A percentile compares a stretch with the other conserved stretches of the same genome.
These are phyloP conservation scores for Hypoxylon sp. DNA, from an alignment of 2,329 filamentous ascomycete species.

Conservation along the genomic window DNA sequence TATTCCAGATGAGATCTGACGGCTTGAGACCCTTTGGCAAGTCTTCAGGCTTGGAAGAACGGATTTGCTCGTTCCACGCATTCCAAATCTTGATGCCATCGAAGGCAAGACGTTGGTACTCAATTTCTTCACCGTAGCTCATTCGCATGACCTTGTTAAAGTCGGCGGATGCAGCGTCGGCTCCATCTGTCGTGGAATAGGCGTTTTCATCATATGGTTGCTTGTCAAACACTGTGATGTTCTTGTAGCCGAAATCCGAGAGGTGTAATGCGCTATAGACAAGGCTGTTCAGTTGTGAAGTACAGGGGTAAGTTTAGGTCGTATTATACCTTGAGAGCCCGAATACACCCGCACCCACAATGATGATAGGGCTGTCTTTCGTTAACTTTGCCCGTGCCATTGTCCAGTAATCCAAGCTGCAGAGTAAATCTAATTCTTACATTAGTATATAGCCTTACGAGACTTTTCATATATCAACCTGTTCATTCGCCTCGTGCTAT, in stretches of 20 bases:
- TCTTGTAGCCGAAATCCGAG: slow-evolving; percentile 59
- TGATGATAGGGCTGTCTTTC: slow-evolving; percentile 51
- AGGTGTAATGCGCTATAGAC: slow-evolving; percentile 56
- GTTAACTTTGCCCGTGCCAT: slow-evolving; percentile 20
- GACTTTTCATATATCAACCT: neutral
- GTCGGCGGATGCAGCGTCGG: slow-evolving; percentile 54
- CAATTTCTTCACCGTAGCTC: slow-evolving; percentile 58
- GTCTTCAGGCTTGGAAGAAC: slow-evolving; percentile 43
- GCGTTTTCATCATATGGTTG: slow-evolving; percentile 58
- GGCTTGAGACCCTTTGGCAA: slow-evolving; percentile 56
- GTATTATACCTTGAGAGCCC: slow-evolving; percentile 55
- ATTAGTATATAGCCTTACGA: neutral
- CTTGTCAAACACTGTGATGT: slow-evolving; percentile 64
- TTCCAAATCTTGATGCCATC: slow-evolving; percentile 60
- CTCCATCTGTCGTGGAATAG: slow-evolving; percentile 59
- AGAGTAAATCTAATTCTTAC: neutral
- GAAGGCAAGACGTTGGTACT: slow-evolving; percentile 61
- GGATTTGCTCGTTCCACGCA: slow-evolving; percentile 60
- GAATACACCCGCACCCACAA: slow-evolving; percentile 59
- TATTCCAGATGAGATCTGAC: slow-evolving; percentile 33
- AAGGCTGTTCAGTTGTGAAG: neutral
- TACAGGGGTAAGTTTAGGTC: neutral
- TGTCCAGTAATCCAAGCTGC: neutral
- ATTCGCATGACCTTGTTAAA: slow-evolving; percentile 61
- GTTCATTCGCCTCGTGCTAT: neutral